A percentile compares a stretch with the other conserved stretches of the same genome.
Conservation (phyloP, 2,329 filamentous ascomycete species). For the Pseudogymnoascus sp. region DNA sequence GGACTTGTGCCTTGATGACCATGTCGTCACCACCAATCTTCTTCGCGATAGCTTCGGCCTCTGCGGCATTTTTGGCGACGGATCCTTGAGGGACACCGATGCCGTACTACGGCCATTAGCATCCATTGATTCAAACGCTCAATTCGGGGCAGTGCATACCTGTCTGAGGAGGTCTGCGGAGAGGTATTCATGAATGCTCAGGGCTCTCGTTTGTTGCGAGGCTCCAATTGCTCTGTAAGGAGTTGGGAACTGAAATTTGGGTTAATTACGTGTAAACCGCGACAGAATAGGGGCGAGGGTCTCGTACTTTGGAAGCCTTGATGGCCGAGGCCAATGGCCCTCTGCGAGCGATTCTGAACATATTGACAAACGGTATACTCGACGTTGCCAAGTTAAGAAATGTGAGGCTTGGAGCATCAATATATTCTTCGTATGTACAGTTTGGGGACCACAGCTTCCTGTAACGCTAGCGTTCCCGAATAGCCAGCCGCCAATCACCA, state of each 20-base stretch:
- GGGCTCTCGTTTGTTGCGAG: constrained; percentile 71
- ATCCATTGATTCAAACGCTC: constrained; percentile 16
- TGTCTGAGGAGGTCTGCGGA: constrained; percentile 82
- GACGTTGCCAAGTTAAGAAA: constrained; percentile 21
- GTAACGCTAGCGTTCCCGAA: constrained; percentile 4
- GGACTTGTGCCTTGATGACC: constrained; percentile 99
- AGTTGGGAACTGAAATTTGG: constrained; percentile 35
- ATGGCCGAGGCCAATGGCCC: constrained; percentile 73
- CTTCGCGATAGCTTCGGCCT: constrained; percentile 88
- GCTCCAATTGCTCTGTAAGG: constrained; percentile 52
- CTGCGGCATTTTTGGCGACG: constrained; percentile 72
- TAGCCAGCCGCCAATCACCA: neutral
- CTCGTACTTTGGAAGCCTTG: constrained; percentile 61
- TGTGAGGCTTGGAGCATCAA: constrained; percentile 2
- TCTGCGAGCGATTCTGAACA: constrained; percentile 84
- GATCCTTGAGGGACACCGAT: constrained; percentile 85
- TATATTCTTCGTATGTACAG: constrained; percentile 7
- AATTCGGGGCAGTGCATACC: constrained; percentile 34
- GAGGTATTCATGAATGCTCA: constrained; percentile 98
- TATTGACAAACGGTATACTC: constrained; percentile 37
- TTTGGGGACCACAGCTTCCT: constrained; percentile 6
- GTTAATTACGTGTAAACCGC: constrained; percentile 22
- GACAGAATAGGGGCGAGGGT: constrained; percentile 15
- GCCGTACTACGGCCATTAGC: constrained; percentile 62
- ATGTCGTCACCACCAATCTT: constrained; percentile 89